Evolutionary conservation across 176 grass and related monocot species (phyloP).

Genomic region (Ananas comosus): DNA sequence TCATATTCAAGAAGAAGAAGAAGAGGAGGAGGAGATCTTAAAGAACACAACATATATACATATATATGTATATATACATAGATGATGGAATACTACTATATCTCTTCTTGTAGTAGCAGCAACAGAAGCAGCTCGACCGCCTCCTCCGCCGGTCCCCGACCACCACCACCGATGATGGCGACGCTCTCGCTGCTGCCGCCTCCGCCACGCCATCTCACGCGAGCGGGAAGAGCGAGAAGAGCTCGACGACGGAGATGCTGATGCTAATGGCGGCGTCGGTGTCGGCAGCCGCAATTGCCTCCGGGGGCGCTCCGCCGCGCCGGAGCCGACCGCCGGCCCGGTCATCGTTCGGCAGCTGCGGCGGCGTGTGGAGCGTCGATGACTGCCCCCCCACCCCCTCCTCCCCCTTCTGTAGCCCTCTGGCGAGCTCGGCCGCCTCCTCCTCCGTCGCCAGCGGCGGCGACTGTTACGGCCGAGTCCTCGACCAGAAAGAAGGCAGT

Average conservation of each 20-base stretch:
- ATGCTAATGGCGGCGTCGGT: background rate
- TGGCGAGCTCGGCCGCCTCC: background rate
- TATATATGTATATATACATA: too few relatives aligned
- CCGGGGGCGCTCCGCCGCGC: background rate
- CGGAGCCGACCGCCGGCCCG: background rate
- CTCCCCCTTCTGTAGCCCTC: background rate
- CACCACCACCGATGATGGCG: background rate
- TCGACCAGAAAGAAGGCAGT: too few relatives aligned
- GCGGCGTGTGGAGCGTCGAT: background rate
- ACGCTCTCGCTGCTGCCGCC: background rate
- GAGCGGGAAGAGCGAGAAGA: background rate
- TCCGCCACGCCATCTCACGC: background rate
- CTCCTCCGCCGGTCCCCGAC: background rate
- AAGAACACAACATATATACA: too few relatives aligned
- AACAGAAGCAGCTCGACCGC: background rate
- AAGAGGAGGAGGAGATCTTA: too few relatives aligned
- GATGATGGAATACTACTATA: background rate
- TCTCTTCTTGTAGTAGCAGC: background rate
- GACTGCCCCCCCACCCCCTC: background rate
- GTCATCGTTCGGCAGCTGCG: background rate
- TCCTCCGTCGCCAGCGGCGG: background rate
- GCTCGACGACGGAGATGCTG: background rate
- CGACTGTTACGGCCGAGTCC: too few relatives aligned
- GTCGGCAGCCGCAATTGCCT: background rate
- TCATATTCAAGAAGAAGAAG: too few relatives aligned